Conservation (phyloP, 129 eudicot species). For the Scalesia atractyloides region DNA sequence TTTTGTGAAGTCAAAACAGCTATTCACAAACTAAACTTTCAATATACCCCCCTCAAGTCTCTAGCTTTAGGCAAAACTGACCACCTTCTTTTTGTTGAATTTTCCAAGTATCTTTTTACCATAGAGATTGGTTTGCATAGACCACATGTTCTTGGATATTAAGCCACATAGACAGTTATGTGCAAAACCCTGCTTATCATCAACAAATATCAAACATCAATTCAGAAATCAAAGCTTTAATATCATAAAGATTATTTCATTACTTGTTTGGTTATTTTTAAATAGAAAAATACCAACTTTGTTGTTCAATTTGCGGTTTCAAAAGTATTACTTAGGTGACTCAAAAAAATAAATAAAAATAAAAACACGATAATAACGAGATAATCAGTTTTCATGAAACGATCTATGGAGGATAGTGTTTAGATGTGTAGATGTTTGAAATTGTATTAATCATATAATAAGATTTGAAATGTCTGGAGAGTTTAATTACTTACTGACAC, state of each 20-base stretch:
- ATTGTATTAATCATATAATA: no score
- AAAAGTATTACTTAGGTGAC: no score
- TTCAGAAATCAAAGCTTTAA: slow-evolving; percentile 6
- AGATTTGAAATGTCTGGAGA: no score
- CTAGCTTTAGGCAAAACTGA: slow-evolving; percentile 13
- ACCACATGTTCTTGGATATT: slow-evolving; percentile 34
- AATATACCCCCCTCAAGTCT: slow-evolving; percentile 15
- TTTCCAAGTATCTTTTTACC: slow-evolving; percentile 61
- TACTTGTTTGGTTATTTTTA: background rate
- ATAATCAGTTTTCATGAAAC: no score
- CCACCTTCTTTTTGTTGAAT: slow-evolving; percentile 44
- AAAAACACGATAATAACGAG: no score
- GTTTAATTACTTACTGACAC: no score
- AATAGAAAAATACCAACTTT: no score
- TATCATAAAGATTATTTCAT: background rate
- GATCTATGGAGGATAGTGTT: no score
- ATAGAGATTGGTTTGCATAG: slow-evolving; percentile 54
- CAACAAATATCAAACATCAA: slow-evolving; percentile 13
- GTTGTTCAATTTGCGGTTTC: background rate
- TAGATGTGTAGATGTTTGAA: no score
- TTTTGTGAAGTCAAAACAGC: slow-evolving; percentile 26
- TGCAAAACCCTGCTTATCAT: slow-evolving; percentile 47
- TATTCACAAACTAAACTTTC: slow-evolving; percentile 28
- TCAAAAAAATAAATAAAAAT: no score
- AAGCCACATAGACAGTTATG: slow-evolving; percentile 35